Evolutionary conservation across 139 green algal species (phyloP), one percentile per base, ranked within the genome.

Genomic region (Penium margaritaceum): DNA sequence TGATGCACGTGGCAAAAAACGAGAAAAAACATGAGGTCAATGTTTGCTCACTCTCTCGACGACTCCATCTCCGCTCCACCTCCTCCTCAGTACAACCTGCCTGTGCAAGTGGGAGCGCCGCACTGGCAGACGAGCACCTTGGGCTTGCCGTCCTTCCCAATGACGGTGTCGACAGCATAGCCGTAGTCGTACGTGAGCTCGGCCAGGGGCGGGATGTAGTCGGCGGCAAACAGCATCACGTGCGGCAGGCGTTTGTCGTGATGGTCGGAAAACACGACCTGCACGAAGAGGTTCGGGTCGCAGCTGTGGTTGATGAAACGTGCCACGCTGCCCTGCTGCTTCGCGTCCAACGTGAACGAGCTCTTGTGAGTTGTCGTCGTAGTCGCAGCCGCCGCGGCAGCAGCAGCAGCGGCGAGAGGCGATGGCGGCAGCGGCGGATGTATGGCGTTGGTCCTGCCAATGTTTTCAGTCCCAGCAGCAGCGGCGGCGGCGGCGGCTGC

Each of bases 251-350:
- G 30, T 17, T 53, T 30, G 57, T 75, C 72, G 41, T 79, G 72
- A 32, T 79, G 72, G 37, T 79, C 72, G 33, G 29, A 24, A 2
- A 79, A 57, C 29, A 79, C 61, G 61, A 65, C 68, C 61, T 79
- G 72, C 24, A 83, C 37, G 3, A 84, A 47, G 37, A 92, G 57
- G 75, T 90, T 92, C 67, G 77, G 77, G 0, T 51, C 36, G 75
- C 86, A 89, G 57, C 41, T 78, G 79, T 91, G 88, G 79, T 92
- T 91, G 73, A 92, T 82, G 78, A 90, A 92, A 36, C 87, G 81
- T 0, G 65, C 79, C 39, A 91, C 77, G 76, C 90, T 92, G 72
- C 87, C 86, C 70, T 47, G 6, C 37, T 68, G 29, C 4, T 62
- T 27, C 34, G 41, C 66, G 29, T 84, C 67, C 36, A 85, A 5